Evolutionary conservation across 345 rosid genomes (phyloP).

Genomic region (Zanthoxylum bungeanum): DNA sequence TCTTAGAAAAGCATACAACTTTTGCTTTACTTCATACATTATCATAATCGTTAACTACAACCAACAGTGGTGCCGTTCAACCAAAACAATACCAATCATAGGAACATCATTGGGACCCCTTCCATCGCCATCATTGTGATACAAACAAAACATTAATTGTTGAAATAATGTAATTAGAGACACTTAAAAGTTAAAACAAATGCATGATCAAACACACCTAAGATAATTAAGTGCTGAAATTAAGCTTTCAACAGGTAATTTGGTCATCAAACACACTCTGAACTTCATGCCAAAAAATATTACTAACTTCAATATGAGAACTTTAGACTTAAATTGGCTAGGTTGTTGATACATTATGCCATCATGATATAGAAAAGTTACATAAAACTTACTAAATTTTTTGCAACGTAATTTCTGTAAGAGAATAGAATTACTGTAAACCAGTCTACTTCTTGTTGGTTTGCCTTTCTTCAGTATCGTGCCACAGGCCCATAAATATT

Average conservation of each 20-base stretch:
- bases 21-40: background rate
- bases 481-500: background rate
- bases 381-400: background rate
- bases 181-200: background rate
- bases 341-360: background rate
- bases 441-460: background rate
- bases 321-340: background rate
- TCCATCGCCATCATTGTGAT: background rate
- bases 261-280: background rate
- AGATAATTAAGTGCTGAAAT: background rate
- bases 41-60: background rate
- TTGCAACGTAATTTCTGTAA: background rate
- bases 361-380: background rate
- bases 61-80: background rate
- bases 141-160: background rate
- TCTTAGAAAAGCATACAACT: background rate
- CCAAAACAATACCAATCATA: background rate
- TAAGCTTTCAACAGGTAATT: background rate
- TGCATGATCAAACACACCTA: background rate
- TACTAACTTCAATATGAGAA: background rate
- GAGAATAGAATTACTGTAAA: background rate
- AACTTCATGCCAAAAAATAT: background rate
- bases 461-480: background rate
- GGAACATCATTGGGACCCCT: background rate
- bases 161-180: background rate